Conservation (phyloP, 306 rosid genomes). For the Corylus avellana region DNA sequence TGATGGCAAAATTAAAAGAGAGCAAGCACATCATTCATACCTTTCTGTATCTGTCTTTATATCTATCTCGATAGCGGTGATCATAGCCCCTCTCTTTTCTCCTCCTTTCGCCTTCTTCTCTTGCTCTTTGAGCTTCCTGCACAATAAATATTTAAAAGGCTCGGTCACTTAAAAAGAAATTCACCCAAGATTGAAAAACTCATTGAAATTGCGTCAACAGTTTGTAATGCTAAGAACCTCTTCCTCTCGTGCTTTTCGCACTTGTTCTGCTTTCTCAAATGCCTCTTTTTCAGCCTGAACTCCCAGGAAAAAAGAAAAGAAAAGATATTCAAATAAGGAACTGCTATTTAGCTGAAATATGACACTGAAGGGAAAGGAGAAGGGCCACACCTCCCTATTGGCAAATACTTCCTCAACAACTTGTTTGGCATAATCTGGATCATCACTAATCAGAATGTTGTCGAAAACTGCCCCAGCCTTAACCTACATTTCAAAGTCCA, state of each 20-base stretch:
- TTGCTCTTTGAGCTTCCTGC: slow-evolving; percentile 96
- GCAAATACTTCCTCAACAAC: slow-evolving; percentile 52
- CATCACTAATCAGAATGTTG: slow-evolving; percentile 56
- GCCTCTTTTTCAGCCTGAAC: slow-evolving; percentile 78
- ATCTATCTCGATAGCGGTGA: slow-evolving; percentile 65
- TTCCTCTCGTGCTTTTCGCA: slow-evolving; percentile 77
- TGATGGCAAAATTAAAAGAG: slow-evolving; percentile 1
- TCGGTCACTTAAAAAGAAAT: slow-evolving; percentile 15
- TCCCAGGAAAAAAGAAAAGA: neutral
- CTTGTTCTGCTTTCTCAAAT: slow-evolving; percentile 86
- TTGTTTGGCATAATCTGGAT: slow-evolving; percentile 62
- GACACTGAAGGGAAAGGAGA: slow-evolving; percentile 22
- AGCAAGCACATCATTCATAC: slow-evolving; percentile 33
- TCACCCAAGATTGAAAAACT: slow-evolving; percentile 12
- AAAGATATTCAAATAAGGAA: slow-evolving; percentile 11
- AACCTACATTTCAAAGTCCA: slow-evolving; percentile 38
- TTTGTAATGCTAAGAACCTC: slow-evolving; percentile 50
- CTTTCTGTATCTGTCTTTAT: slow-evolving; percentile 71
- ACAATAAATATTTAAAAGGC: slow-evolving; percentile 20
- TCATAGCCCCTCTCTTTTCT: slow-evolving; percentile 78
- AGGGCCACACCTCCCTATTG: slow-evolving; percentile 48
- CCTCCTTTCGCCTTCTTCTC: slow-evolving; percentile 95
- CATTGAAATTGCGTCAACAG: slow-evolving; percentile 1
- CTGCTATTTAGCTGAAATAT: slow-evolving; percentile 10
- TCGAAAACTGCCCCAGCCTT: slow-evolving; percentile 61